These are phyloP conservation scores for Sisymbrium altissimum DNA, from an alignment of 345 rosid species.

Conservation along the genomic window DNA sequence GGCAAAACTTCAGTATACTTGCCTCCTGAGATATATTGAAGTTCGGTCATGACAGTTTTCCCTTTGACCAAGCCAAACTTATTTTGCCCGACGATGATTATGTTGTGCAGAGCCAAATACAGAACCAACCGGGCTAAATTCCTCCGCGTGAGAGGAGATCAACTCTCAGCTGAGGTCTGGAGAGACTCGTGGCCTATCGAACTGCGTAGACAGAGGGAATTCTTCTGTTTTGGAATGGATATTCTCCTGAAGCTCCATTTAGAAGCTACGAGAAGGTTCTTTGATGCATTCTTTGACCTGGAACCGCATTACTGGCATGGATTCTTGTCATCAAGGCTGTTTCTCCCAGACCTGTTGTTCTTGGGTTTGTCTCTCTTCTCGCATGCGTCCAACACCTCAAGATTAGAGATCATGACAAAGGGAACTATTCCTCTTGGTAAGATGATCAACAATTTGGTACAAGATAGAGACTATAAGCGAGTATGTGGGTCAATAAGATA, in stretches of 20 bases:
- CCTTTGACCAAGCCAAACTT: too few relatives aligned
- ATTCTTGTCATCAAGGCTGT: conserved; percentile 87
- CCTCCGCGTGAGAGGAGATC: conserved; percentile 49
- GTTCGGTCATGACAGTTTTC: too few relatives aligned
- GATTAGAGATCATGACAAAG: conserved; percentile 92
- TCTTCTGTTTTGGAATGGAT: conserved; percentile 99
- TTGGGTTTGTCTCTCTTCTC: conserved; percentile 84
- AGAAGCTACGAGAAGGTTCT: conserved; percentile 81
- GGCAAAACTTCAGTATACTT: too few relatives aligned
- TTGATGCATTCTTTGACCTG: conserved; percentile 80
- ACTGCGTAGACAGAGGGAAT: conserved; percentile 92
- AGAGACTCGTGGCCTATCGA: conserved; percentile 91
- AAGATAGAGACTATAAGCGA: conserved; percentile 77
- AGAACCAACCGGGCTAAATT: too few relatives aligned
- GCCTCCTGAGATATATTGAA: too few relatives aligned
- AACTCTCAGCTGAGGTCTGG: conserved; percentile 80
- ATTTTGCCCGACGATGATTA: too few relatives aligned
- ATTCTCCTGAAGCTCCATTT: conserved; percentile 82
- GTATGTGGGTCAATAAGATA: too few relatives aligned
- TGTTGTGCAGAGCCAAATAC: too few relatives aligned
- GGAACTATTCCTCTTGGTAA: conserved; percentile 86
- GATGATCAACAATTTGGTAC: conserved; percentile 76
- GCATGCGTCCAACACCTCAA: conserved; percentile 83
- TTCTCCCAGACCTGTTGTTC: conserved; percentile 72
- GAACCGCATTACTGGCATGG: conserved; percentile 94